These are phyloP conservation scores for Parasarocladium wereldwijsianum DNA, from an alignment of 2,329 filamentous ascomycete species.

Conservation along the genomic window DNA sequence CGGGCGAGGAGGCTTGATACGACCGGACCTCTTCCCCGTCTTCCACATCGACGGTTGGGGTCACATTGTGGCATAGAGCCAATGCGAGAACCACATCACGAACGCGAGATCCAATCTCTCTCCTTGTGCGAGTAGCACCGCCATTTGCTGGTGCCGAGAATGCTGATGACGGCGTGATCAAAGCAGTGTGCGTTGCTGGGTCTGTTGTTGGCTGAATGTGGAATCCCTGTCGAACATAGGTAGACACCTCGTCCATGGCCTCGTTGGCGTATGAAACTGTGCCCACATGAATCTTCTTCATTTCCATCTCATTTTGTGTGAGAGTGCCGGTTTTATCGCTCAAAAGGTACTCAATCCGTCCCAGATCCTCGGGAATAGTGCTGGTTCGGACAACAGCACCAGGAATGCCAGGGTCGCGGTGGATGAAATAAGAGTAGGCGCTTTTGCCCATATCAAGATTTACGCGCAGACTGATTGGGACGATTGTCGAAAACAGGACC, in stretches of 20 bases:
- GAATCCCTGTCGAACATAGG: conserved; percentile 79
- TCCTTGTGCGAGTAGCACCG: conserved; percentile 64
- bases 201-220: conserved; percentile 33
- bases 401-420: conserved; percentile 76
- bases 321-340: conserved; percentile 98
- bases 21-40: conserved; percentile 63
- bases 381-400: conserved; percentile 90
- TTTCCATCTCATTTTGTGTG: conserved; percentile 96
- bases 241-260: conserved; percentile 90
- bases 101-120: conserved; percentile 88
- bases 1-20: conserved; percentile 93
- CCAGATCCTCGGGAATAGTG: conserved; percentile 92
- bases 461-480: conserved; percentile 89
- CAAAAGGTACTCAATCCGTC: conserved; percentile 87
- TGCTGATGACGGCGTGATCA: conserved; percentile 65
- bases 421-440: conserved; percentile 91
- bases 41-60: conserved; percentile 65
- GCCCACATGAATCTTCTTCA: conserved; percentile 97
- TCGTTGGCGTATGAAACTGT: conserved; percentile 98
- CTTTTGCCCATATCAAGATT: conserved; percentile 97
- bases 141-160: conserved; percentile 45
- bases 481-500: conserved; percentile 97
- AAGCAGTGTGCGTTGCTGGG: conserved; percentile 25
- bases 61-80: conserved; percentile 93
- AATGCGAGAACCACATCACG: conserved; percentile 85